A percentile compares a stretch with the other conserved stretches of the same genome.
phyloP scores from a whole-genome alignment of 164 flowering plant genomes.

The Tetracentron sinense region DNA sequence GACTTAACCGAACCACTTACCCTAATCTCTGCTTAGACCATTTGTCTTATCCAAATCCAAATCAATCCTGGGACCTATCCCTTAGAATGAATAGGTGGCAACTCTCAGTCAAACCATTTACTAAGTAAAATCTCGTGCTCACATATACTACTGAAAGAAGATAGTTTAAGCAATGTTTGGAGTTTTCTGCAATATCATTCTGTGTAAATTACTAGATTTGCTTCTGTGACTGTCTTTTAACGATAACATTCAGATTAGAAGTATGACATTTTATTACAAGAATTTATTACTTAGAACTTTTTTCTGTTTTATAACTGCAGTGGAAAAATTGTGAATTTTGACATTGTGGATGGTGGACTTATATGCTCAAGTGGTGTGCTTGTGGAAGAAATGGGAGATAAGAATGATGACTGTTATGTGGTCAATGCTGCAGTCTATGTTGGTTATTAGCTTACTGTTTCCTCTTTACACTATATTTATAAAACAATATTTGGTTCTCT shows the following conservation, averaged over 20 bases:
- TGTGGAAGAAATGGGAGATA: constrained; percentile 97
- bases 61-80: too few relatives aligned
- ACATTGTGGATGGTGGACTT: constrained; percentile 90
- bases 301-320: constrained; percentile 30
- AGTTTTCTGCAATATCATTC: not conserved
- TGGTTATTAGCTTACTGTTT: constrained; percentile 52
- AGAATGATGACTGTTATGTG: constrained; percentile 87
- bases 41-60: too few relatives aligned
- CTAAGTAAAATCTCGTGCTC: too few relatives aligned
- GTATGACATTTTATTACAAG: not conserved
- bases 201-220: not conserved
- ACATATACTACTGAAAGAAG: not conserved
- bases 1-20: too few relatives aligned
- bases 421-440: constrained; percentile 97
- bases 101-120: too few relatives aligned
- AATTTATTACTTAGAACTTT: not conserved
- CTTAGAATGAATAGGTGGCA: too few relatives aligned
- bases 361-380: constrained; percentile 88
- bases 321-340: constrained; percentile 66
- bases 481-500: too few relatives aligned
- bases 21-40: too few relatives aligned
- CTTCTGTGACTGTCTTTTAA: not conserved
- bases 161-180: not conserved
- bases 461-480: not conserved
- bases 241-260: not conserved